Base-by-base conservation (phyloP, 139 green algal genomes). In the Volvox reticuliferus region DNA sequence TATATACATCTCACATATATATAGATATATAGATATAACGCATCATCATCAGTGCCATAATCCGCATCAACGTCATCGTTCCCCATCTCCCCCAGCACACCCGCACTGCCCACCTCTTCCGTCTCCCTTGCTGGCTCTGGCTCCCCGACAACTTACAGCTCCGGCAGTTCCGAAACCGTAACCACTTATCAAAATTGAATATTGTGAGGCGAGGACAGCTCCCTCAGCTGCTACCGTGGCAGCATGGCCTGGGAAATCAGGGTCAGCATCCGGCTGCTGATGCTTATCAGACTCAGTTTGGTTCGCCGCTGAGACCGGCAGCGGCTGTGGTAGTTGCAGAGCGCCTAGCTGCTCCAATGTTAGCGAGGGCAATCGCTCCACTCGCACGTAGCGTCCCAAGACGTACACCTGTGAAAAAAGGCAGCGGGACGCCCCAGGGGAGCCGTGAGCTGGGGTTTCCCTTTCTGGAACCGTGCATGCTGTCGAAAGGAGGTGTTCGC, bases 101-200 rank as follows among this genome's bases (percentile, higher is more conserved):
- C 65, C 65, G 9, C 65, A 24, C 24, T 28, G 12, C 24, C 16
- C 3, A 24, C 65, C 65, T 73, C 65, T 5, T 9, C 44, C 44
- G 44, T 55, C 44, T 55, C 44, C 9, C 44, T 55, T 14, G 44
- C 44, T 55, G 44, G 44, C 44, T 55, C 44, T 55, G 44, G 5
- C 9, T 55, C 44, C 44, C 44, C 44, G 44, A 55, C 44, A 5
- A 55, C 44, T 55, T 5, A 55, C 44, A 55, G 65, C 65, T 2
- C 65, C n/a, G n/a, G n/a, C n/a, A n/a, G n/a, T n/a, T n/a, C n/a
- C 65, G 12, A 28, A 24, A 28, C 65, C 65, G 88, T 65, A 68
- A 78, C 79, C n/a, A 92, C 44, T 32, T 28, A 37, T 92, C 88
- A 68, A 92, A 92, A 55, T 92, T 92, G 88, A 92, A 92, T 19